Conservation (phyloP, 768 basidiomycete genomes). For the Mycena rebaudengoi region DNA sequence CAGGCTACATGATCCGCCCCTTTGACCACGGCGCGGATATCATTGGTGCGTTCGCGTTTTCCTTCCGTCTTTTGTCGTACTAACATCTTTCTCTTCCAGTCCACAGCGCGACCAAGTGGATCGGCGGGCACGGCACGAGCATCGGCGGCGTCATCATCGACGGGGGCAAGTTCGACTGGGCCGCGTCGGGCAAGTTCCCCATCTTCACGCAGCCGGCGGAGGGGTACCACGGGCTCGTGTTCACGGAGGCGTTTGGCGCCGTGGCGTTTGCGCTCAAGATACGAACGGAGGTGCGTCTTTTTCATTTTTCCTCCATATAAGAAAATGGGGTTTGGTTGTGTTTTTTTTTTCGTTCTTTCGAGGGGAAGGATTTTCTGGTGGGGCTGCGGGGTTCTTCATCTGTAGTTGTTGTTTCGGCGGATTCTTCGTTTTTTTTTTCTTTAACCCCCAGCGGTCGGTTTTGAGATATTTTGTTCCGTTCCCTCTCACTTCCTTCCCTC, state of each 20-base stretch:
- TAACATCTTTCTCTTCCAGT: no score
- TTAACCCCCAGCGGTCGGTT: no score
- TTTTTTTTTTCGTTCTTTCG: no score
- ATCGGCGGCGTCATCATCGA: conserved; percentile 66
- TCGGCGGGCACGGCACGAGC: conserved; percentile 44
- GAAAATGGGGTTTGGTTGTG: no score
- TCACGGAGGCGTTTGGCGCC: conserved; percentile 54
- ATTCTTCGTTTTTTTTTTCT: no score
- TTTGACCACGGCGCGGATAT: conserved; percentile 33
- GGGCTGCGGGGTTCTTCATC: no score
- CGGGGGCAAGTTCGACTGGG: conserved; percentile 61
- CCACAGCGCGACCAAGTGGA: conserved; percentile 50
- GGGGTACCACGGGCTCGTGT: conserved; percentile 61
- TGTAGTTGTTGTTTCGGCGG: no score
- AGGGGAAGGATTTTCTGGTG: no score
- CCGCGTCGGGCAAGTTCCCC: conserved; percentile 52
- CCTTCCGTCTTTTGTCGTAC: no score
- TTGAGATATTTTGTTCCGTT: neutral
- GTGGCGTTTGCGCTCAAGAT: conserved; percentile 56
- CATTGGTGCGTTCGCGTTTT: no score
- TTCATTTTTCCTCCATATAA: no score
- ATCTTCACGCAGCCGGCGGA: conserved; percentile 61
- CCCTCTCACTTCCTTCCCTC: neutral
- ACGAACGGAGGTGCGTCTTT: conserved; percentile 40
- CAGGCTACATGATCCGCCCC: conserved; percentile 34